Percentiles rank a stretch among this genome's conserved stretches.
Evolutionary conservation across 495 filamentous ascomycete genomes (phyloP).

Genomic region (Chaetomium tenue): DNA sequence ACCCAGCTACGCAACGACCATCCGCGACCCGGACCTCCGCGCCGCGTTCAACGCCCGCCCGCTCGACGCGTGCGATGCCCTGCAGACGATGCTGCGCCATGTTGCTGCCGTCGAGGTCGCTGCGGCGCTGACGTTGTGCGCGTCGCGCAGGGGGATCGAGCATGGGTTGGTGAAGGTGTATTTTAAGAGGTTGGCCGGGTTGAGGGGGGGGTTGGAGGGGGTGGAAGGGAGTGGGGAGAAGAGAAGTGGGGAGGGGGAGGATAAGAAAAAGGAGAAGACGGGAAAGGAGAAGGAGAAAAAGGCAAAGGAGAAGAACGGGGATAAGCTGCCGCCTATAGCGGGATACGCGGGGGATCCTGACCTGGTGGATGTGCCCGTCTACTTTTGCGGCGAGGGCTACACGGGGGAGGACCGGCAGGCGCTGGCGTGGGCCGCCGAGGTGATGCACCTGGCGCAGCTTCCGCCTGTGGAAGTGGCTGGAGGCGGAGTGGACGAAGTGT

Average conservation of each 20-base stretch:
- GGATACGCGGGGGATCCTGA: constrained; percentile 9
- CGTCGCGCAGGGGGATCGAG: constrained; percentile 8
- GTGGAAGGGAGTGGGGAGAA: no score
- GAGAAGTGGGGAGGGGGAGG: no score
- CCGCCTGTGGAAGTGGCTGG: constrained; percentile 1
- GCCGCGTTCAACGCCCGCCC: not conserved
- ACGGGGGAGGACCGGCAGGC: constrained; percentile 1
- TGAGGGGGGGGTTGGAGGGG: not conserved
- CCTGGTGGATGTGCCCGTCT: constrained; percentile 10
- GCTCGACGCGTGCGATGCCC: not conserved
- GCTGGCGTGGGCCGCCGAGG: not conserved
- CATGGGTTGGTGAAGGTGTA: constrained; percentile 1
- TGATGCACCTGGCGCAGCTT: constrained; percentile 2
- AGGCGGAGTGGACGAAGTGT: not conserved
- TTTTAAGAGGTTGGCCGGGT: constrained; percentile 6
- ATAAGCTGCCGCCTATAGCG: constrained; percentile 1
- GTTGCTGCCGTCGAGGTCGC: constrained; percentile 18
- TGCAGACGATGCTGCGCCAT: constrained; percentile 24
- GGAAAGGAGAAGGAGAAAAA: not conserved
- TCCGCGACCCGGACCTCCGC: not conserved
- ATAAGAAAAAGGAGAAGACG: no score
- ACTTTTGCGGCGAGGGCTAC: constrained; percentile 1
- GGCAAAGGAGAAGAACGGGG: not conserved
- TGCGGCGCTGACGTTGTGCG: not conserved
- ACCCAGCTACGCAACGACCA: not conserved